phyloP scores from a whole-genome alignment of 768 basidiomycete species.

The Peribolospora baueri region DNA sequence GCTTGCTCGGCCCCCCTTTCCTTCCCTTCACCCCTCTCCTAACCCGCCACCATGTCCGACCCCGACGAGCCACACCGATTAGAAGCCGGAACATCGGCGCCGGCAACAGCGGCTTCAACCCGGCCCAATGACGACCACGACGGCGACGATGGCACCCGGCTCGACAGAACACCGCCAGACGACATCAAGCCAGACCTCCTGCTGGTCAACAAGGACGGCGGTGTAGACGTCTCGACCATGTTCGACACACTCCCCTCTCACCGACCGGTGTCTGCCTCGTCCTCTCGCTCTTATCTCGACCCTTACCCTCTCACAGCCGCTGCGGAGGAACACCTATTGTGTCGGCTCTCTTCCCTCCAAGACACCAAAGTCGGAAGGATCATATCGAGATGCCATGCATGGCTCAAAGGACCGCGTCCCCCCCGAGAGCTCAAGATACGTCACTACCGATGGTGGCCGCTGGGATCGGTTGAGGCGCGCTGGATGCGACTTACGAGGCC shows the following conservation, averaged over 20 bases:
- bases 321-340: no score
- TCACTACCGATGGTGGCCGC: not conserved
- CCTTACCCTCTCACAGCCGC: no score
- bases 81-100: no score
- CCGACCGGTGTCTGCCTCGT: no score
- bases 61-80: not conserved
- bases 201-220: not conserved
- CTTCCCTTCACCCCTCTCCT: not conserved
- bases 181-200: not conserved
- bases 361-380: not conserved
- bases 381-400: not conserved
- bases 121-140: not conserved
- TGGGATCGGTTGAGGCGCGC: not conserved
- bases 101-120: no score
- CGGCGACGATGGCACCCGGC: not conserved
- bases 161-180: not conserved
- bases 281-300: no score
- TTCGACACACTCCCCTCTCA: no score
- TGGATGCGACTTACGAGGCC: not conserved
- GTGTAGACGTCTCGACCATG: not conserved
- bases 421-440: not conserved
- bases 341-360: no score
- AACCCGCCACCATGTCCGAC: conserved; percentile 2
- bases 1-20: not conserved
- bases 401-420: not conserved